These are phyloP conservation scores for Penicillium sp. DNA, from an alignment of 2,329 filamentous ascomycete genomes.

Conservation along the genomic window DNA sequence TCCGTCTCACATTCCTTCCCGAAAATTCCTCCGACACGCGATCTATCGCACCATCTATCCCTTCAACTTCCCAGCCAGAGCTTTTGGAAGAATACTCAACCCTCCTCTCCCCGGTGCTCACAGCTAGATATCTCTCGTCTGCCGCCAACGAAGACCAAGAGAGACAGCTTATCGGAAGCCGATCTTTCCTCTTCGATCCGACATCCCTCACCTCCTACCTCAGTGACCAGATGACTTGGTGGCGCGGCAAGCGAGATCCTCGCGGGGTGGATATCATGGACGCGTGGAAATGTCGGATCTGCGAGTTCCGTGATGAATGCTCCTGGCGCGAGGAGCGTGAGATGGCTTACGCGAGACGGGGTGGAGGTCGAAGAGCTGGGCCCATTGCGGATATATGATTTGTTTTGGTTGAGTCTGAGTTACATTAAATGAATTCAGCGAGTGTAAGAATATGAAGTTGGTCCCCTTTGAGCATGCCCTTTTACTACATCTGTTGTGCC, in stretches of 20 bases:
- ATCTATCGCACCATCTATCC: slow-evolving; percentile 25
- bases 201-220: slow-evolving; percentile 58
- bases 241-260: slow-evolving; percentile 65
- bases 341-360: slow-evolving; percentile 43
- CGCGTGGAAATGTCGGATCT: slow-evolving; percentile 76
- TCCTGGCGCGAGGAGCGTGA: slow-evolving; percentile 67
- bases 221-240: slow-evolving; percentile 68
- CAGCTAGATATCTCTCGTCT: slow-evolving; percentile 38
- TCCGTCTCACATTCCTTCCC: slow-evolving; percentile 44
- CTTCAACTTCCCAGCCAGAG: slow-evolving; percentile 28
- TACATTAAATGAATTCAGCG: not conserved
- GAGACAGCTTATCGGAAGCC: slow-evolving; percentile 43
- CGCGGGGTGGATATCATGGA: slow-evolving; percentile 73
- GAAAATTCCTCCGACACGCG: slow-evolving; percentile 7
- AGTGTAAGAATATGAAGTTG: not conserved
- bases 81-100: slow-evolving; percentile 32
- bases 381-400: slow-evolving; percentile 8
- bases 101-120: slow-evolving; percentile 38
- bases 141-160: slow-evolving; percentile 20
- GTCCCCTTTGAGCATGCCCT: not conserved
- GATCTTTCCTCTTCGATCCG: slow-evolving; percentile 59
- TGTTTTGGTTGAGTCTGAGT: not conserved
- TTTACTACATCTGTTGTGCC: not conserved
- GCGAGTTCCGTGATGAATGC: slow-evolving; percentile 73
- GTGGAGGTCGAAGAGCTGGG: slow-evolving; percentile 19